Evolutionary conservation across 2,329 filamentous ascomycete species (phyloP), one percentile per base, ranked within the genome.

Genomic region (Cladosporium sp.): DNA sequence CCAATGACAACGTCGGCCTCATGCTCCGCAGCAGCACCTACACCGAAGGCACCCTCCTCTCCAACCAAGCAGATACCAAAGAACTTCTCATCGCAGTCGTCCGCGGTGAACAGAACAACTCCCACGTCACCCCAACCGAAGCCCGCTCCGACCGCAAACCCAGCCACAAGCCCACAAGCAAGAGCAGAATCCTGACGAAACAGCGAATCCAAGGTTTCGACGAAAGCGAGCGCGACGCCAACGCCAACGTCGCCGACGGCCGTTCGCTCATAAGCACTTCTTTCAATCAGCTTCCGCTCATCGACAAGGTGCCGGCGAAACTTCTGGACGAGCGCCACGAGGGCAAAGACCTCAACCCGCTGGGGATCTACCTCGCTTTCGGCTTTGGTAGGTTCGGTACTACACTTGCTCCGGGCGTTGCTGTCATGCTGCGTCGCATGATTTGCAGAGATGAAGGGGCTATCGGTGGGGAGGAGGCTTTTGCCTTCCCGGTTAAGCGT

Each of bases 361-460:
- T 47, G 38, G 36, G 33, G 15, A 38, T 40, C 33, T 32, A 19
- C n/a, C 16, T 45, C 41, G 49, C 7, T 25, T 62, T 54, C 38
- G 59, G 59, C 4, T 60, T 62, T 33, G 59, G 58, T 3, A 50
- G 43, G 38, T 41, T 52, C 16, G 59, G 59, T 7, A 59, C 57
- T 13, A 54, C 53, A 13, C 27, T 62, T 8, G 58, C 57, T 15
- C 58, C 55, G 3, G 58, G 54, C 2, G 57, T 42, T 18, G 57
- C 54, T 19, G 20, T 22, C 27, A 20, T 35, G 3, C 6, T 47
- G 1, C 35, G 43, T 15, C 16, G 22, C 33, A 47, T 47, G 43
- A 16, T 47, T 35, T 35, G 32, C 32, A 35, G 32, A 35, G 32
- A 35, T n/a, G 32, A 35, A 7, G 13, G 7, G 11, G 32, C 15